Conservation (phyloP, 139 green algal species). For the Coelastrella sp. region DNA sequence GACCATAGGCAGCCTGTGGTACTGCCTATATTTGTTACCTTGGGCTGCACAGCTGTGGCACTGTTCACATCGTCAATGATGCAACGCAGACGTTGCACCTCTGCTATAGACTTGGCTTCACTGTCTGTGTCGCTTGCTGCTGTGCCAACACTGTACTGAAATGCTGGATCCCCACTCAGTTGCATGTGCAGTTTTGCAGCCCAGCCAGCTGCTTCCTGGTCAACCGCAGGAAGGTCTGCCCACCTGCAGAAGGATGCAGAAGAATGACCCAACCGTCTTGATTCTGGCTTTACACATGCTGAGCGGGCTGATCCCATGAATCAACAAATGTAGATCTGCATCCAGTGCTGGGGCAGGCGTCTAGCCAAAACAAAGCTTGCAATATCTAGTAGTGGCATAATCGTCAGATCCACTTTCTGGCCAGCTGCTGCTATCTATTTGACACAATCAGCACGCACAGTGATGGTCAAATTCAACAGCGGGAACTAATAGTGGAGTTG, state of each 20-base stretch:
- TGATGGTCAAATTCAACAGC: too few relatives aligned
- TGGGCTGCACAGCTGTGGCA: conserved; percentile 58
- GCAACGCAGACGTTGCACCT: conserved; percentile 43
- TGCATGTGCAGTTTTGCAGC: conserved; percentile 51
- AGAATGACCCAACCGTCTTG: too few relatives aligned
- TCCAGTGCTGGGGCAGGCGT: too few relatives aligned
- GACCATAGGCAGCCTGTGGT: not conserved
- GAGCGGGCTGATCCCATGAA: not conserved
- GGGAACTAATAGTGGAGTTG: too few relatives aligned
- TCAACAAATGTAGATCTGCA: too few relatives aligned
- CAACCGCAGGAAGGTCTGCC: conserved; percentile 71
- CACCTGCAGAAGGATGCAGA: conserved; percentile 52
- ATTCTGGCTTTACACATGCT: too few relatives aligned
- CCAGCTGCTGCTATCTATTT: too few relatives aligned
- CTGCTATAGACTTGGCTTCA: not conserved
- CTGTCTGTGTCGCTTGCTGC: not conserved
- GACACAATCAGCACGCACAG: too few relatives aligned
- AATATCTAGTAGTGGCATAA: too few relatives aligned
- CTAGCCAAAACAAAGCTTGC: too few relatives aligned
- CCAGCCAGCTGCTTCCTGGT: conserved; percentile 47
- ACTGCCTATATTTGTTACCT: conserved; percentile 52
- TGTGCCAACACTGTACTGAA: conserved; percentile 43
- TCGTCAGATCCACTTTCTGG: too few relatives aligned
- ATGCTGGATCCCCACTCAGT: conserved; percentile 62
- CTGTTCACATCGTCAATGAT: conserved; percentile 62